These are phyloP conservation scores for Diplogelasinospora grovesii DNA, from an alignment of 495 filamentous ascomycete genomes.

Conservation along the genomic window DNA sequence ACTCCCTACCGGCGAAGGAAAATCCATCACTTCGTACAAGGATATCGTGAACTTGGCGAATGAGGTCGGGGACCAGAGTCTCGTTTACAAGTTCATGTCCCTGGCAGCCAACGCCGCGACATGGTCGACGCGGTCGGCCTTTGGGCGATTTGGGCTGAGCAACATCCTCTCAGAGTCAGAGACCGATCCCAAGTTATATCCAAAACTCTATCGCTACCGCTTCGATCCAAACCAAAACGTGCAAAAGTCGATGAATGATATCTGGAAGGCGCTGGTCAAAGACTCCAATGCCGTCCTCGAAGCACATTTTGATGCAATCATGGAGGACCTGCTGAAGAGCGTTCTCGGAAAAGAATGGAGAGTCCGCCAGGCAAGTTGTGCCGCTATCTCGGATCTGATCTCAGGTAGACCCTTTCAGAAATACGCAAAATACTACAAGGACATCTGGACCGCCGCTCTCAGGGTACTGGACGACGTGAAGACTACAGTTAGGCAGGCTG, in stretches of 20 bases:
- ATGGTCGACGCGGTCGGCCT: constrained; percentile 91
- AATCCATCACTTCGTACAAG: constrained; percentile 87
- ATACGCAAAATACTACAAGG: constrained; percentile 75
- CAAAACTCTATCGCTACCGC: constrained; percentile 86
- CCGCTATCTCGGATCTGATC: constrained; percentile 79
- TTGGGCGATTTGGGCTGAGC: constrained; percentile 87
- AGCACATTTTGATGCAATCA: constrained; percentile 73
- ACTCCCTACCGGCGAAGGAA: constrained; percentile 82
- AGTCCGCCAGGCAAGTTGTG: constrained; percentile 82
- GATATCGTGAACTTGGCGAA: constrained; percentile 89
- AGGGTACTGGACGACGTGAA: constrained; percentile 94
- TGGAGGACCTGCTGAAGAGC: constrained; percentile 75
- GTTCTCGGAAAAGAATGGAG: constrained; percentile 90
- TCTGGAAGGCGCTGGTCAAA: constrained; percentile 89
- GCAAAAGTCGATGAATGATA: constrained; percentile 90
- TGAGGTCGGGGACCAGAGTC: constrained; percentile 87
- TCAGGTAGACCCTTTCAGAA: constrained; percentile 66
- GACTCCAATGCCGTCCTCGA: constrained; percentile 68
- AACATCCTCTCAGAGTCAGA: constrained; percentile 84
- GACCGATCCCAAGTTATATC: constrained; percentile 87
- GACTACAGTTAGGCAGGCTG: constrained; percentile 73
- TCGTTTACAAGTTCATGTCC: constrained; percentile 97
- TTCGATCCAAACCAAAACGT: constrained; percentile 94
- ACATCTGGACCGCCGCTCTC: constrained; percentile 77
- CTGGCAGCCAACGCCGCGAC: constrained; percentile 89